Evolutionary conservation across 176 grass and related monocot species (phyloP).

Genomic region (Elymus sibiricus): DNA sequence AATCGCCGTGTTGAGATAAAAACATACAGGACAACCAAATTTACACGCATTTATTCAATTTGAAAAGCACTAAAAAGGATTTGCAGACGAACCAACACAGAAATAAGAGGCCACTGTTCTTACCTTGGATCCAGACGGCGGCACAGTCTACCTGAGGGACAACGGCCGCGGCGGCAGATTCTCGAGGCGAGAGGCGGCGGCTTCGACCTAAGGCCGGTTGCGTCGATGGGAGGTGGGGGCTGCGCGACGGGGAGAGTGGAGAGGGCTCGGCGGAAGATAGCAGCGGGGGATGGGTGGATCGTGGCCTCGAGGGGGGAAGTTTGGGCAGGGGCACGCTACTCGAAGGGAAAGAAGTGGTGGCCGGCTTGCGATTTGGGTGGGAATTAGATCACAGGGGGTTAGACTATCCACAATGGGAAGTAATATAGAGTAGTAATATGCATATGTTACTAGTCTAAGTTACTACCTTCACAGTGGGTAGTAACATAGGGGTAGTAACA

Average conservation of each 20-base stretch:
- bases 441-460: too few relatives aligned
- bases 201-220: not conserved
- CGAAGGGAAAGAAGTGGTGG: not conserved
- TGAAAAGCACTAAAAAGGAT: not conserved
- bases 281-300: not conserved
- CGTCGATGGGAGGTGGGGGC: not conserved
- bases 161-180: not conserved
- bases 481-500: too few relatives aligned
- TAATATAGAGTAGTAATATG: too few relatives aligned
- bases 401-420: too few relatives aligned
- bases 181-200: not conserved
- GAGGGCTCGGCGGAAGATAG: not conserved
- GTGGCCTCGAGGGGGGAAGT: not conserved
- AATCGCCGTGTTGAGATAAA: too few relatives aligned
- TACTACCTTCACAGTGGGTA: too few relatives aligned
- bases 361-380: not conserved
- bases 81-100: not conserved
- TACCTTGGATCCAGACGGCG: not conserved
- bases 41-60: not conserved
- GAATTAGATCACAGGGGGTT: too few relatives aligned
- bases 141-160: not conserved
- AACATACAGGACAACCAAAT: not conserved
- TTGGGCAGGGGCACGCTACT: not conserved
- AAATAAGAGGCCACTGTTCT: not conserved
- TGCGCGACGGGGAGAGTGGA: not conserved